Base-by-base conservation (phyloP, 257 asterid species). In the Leonotis leonurus region DNA sequence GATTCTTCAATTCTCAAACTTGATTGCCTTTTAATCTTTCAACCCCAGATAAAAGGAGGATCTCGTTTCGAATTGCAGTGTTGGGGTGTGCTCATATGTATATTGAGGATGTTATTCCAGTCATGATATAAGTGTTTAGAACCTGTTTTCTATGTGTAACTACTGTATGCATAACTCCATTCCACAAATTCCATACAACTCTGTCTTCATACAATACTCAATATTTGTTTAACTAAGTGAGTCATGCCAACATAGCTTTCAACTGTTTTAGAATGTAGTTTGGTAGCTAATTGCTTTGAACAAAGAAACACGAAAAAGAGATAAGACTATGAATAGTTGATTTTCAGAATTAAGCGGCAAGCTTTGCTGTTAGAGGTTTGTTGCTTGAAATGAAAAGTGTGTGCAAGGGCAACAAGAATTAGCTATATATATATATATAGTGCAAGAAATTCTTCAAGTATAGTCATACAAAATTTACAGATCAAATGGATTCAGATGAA, bases 331-430 rank as follows among this genome's bases (percentile, higher is more conserved):
- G 30, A 4, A 21, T 4, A 21, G n/a, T 48, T 48, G 27, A 48
- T 48, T 10, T 48, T 0, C 9, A 48, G 29, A 57, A 30, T 40
- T 45, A 64, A 24, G 36, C 37, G 16, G 48, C 63, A 64, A 68
- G 16, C 48, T 53, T 54, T 56, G 66, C 29, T 51, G 80, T 46
- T 76, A 61, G 69, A 51, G 27, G 48, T 68, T 76, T 70, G 80
- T 56, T 77, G 60, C 20, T 64, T 41, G 69, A 74, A n/a, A 74
- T 57, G 73, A 59, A 70, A 77, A 71, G 43, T 21, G 79, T 71
- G 80, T 68, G 82, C 65, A 54, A 60, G 11, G 32, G 53, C 44
- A 48, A 29, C 64, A 60, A 35, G 32, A 65, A 14, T 4, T 0
- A 39, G 3, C 4, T 4, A 51, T 32, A 35, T 16, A 46, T 62